Evolutionary conservation across 768 basidiomycete genomes (phyloP).

Genomic region (Dioszegia hungarica): DNA sequence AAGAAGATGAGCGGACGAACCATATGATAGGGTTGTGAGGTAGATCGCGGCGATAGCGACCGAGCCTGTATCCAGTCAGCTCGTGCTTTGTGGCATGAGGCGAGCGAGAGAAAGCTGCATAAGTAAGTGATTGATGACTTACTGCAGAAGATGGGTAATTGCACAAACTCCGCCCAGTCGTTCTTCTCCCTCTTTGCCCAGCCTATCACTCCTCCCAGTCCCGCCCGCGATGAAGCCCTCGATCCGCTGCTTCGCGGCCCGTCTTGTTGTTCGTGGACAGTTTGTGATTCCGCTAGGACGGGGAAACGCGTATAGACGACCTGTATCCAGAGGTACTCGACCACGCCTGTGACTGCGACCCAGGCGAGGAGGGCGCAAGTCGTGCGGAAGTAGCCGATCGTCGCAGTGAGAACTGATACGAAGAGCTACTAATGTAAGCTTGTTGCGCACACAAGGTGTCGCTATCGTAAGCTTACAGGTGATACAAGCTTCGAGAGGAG

Average conservation of each 20-base stretch:
- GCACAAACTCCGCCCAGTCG: conserved; percentile 40
- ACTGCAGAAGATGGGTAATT: conserved; percentile 45
- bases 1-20: conserved; percentile 9
- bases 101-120: too few species aligned
- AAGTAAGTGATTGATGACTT: too few species aligned
- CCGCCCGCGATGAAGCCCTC: background rate
- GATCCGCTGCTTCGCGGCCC: background rate
- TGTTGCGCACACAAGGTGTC: background rate
- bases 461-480: conserved; percentile 28
- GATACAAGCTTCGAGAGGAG: conserved; percentile 38
- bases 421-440: conserved; percentile 22
- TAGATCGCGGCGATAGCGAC: conserved; percentile 38
- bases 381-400: conserved; percentile 25
- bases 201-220: background rate
- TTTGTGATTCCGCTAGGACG: conserved; percentile 8
- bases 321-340: conserved; percentile 44
- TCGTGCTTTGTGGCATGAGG: background rate
- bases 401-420: conserved; percentile 39
- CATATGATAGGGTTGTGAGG: conserved; percentile 44
- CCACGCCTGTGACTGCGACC: conserved; percentile 15
- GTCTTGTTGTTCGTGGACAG: background rate
- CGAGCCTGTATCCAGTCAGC: conserved; percentile 35
- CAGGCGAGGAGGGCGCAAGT: conserved; percentile 22
- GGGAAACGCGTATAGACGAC: conserved; percentile 43
- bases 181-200: conserved; percentile 10